Conservation (phyloP, 768 basidiomycete species). For the Tephrocybe rancida region DNA sequence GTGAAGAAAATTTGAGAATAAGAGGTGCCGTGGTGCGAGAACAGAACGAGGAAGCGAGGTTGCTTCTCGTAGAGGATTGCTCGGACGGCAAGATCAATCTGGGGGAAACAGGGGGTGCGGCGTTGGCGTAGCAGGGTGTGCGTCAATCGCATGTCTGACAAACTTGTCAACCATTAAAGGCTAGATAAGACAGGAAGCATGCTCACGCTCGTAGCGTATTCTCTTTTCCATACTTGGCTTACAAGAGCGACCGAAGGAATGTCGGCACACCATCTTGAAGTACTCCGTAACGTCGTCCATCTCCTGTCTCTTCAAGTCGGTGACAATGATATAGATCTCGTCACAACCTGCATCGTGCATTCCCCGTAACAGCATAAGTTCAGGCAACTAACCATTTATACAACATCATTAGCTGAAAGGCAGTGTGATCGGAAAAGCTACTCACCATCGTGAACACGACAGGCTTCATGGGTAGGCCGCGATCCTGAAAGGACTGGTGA, state of each 20-base stretch:
- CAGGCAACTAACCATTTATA: constrained; percentile 55
- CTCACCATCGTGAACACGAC: constrained; percentile 81
- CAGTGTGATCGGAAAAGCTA: constrained; percentile 9
- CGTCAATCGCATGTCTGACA: constrained; percentile 63
- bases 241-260: constrained; percentile 61
- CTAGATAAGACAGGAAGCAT: constrained; percentile 1
- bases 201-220: constrained; percentile 74
- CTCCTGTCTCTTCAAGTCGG: constrained; percentile 76
- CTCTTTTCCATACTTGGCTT: constrained; percentile 68
- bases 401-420: constrained; percentile 11
- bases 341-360: constrained; percentile 84
- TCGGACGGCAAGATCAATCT: constrained; percentile 77
- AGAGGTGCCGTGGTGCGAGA: constrained; percentile 79
- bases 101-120: constrained; percentile 80
- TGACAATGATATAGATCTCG: constrained; percentile 78
- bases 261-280: constrained; percentile 71
- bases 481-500: constrained; percentile 73
- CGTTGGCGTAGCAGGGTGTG: constrained; percentile 69
- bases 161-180: neutral
- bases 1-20: constrained; percentile 86
- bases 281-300: constrained; percentile 83
- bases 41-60: constrained; percentile 76
- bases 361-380: constrained; percentile 76
- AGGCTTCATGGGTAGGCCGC: constrained; percentile 75
- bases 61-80: constrained; percentile 77